phyloP scores from a whole-genome alignment of 768 basidiomycete genomes.

The Xerocomellus intermedius region DNA sequence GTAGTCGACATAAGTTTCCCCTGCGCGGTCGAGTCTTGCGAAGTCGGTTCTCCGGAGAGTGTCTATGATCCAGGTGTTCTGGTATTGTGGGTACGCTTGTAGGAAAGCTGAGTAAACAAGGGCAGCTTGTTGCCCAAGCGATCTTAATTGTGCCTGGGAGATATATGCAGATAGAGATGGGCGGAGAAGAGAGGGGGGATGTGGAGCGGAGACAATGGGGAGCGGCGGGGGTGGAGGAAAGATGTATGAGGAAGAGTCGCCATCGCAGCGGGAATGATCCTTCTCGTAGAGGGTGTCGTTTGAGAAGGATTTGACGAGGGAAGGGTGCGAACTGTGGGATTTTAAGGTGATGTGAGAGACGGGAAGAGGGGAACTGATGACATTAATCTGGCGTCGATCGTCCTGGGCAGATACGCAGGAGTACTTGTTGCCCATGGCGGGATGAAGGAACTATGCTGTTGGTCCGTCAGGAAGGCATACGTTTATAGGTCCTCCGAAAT shows the following conservation, averaged over 20 bases:
- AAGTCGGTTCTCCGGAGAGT: conserved; percentile 64
- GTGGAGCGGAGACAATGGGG: neutral
- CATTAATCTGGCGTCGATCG: conserved; percentile 2
- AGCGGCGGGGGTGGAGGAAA: neutral
- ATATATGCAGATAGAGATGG: conserved; percentile 25
- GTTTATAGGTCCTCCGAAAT: conserved; percentile 19
- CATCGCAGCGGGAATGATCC: conserved; percentile 11
- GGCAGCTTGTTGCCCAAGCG: conserved; percentile 36
- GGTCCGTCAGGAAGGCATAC: neutral
- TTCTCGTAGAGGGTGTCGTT: conserved; percentile 41
- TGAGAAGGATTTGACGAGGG: conserved; percentile 37
- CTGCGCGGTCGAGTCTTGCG: conserved; percentile 52
- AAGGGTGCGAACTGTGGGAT: conserved; percentile 37
- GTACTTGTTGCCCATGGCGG: conserved; percentile 32
- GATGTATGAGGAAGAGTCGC: neutral
- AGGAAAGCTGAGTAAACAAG: conserved; percentile 52
- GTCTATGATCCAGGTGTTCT: conserved; percentile 68
- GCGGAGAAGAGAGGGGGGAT: neutral
- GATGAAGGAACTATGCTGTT: neutral
- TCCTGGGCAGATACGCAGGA: conserved; percentile 20
- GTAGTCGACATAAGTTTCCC: conserved; percentile 81
- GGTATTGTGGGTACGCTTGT: conserved; percentile 50
- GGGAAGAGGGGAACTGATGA: conserved; percentile 11
- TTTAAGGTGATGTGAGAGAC: conserved; percentile 39
- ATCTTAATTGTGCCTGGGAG: conserved; percentile 22